phyloP scores from a whole-genome alignment of 768 basidiomycete genomes.

The Rhodotorula paludigena region DNA sequence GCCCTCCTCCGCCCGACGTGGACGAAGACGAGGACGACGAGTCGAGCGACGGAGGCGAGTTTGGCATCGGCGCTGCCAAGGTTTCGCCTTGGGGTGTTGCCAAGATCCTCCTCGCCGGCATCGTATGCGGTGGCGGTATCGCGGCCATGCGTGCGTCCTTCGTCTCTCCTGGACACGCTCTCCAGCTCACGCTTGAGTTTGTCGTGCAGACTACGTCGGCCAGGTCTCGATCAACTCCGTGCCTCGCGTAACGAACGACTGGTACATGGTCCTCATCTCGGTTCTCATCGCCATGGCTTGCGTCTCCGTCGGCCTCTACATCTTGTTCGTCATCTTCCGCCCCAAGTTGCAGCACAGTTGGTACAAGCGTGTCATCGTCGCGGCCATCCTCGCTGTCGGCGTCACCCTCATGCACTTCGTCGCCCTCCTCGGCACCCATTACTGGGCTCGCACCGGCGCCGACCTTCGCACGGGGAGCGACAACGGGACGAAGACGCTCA shows the following conservation, averaged over 20 bases:
- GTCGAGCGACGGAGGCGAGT: constrained; percentile 24
- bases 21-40: constrained; percentile 10
- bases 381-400: constrained; percentile 27
- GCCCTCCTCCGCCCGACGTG: neutral
- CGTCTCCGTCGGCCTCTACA: constrained; percentile 32
- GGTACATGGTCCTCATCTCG: constrained; percentile 29
- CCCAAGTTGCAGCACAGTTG: constrained; percentile 33
- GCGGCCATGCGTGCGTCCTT: constrained; percentile 30
- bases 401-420: constrained; percentile 36
- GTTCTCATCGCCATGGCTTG: constrained; percentile 32
- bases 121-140: constrained; percentile 34
- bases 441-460: constrained; percentile 7
- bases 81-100: constrained; percentile 13
- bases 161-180: neutral
- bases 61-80: constrained; percentile 21
- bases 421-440: constrained; percentile 35
- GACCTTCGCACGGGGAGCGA: neutral
- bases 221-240: constrained; percentile 33
- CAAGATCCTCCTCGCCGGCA: constrained; percentile 29
- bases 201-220: constrained; percentile 34
- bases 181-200: neutral
- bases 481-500: constrained; percentile 12
- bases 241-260: constrained; percentile 19
- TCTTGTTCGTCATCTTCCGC: constrained; percentile 36
- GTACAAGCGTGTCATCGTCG: constrained; percentile 33